These are phyloP conservation scores for Closterium sp. DNA, from an alignment of 139 green algal species.

Conservation along the genomic window DNA sequence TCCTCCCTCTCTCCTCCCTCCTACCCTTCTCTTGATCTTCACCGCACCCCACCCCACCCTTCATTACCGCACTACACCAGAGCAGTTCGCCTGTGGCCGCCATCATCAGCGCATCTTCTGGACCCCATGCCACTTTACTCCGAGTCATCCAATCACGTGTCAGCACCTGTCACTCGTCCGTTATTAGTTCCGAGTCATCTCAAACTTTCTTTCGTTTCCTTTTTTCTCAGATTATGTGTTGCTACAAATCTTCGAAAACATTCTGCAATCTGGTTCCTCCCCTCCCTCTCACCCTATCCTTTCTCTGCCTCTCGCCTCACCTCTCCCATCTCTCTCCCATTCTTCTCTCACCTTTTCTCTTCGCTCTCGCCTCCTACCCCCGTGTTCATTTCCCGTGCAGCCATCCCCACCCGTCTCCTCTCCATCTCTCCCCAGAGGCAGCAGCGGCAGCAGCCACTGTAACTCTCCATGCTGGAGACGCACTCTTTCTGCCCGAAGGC, in stretches of 20 bases:
- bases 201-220: no score
- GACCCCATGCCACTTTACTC: not conserved
- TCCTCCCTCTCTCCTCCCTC: no score
- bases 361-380: no score
- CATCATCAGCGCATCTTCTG: not conserved
- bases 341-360: no score
- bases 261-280: no score
- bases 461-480: not conserved
- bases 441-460: not conserved
- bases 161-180: not conserved
- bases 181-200: no score
- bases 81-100: slow-evolving; percentile 6
- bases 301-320: no score
- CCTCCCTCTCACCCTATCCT: no score
- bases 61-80: not conserved
- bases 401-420: not conserved
- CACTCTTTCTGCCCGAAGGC: not conserved
- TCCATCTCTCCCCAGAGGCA: not conserved
- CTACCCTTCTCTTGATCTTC: no score
- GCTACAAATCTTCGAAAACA: no score
- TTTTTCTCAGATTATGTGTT: no score
- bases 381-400: not conserved
- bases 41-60: not conserved
- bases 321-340: no score
- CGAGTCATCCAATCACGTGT: slow-evolving; percentile 14